phyloP scores from a whole-genome alignment of 768 basidiomycete species.

The Leccinum variicolor region DNA sequence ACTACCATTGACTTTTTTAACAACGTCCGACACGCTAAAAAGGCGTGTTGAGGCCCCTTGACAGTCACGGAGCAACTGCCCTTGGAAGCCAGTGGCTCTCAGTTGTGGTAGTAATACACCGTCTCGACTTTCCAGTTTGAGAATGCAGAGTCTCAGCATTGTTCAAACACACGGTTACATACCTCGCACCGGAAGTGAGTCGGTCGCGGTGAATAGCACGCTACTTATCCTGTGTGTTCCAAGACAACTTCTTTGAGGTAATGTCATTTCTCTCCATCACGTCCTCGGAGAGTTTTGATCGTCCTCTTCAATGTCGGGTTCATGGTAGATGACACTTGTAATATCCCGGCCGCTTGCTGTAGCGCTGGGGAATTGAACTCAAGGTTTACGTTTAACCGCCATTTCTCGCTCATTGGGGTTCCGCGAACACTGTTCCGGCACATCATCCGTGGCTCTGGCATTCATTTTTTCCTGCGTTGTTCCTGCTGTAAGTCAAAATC shows the following conservation, averaged over 20 bases:
- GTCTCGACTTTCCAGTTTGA: neutral
- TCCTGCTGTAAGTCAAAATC: neutral
- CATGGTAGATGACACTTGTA: neutral
- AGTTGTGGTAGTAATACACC: neutral
- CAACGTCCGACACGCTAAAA: neutral
- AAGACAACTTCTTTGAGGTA: neutral
- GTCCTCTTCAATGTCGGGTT: neutral
- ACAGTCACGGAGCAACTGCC: neutral
- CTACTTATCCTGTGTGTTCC: neutral
- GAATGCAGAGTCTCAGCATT: neutral
- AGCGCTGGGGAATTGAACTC: neutral
- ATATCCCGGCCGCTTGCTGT: slow-evolving; percentile 2
- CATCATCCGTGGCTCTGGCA: slow-evolving; percentile 11
- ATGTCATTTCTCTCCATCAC: neutral
- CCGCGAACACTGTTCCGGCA: neutral
- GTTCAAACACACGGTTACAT: neutral
- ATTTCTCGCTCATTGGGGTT: neutral
- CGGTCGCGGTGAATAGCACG: neutral
- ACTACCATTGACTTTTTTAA: neutral
- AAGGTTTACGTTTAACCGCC: neutral
- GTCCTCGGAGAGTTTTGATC: neutral
- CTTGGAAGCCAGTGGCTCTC: neutral
- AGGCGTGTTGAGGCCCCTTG: no score
- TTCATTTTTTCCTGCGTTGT: neutral
- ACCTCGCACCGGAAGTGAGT: neutral